Evolutionary conservation across 2,329 filamentous ascomycete genomes (phyloP), one percentile per base, ranked within the genome.

Genomic region (Epichloe amarillans): DNA sequence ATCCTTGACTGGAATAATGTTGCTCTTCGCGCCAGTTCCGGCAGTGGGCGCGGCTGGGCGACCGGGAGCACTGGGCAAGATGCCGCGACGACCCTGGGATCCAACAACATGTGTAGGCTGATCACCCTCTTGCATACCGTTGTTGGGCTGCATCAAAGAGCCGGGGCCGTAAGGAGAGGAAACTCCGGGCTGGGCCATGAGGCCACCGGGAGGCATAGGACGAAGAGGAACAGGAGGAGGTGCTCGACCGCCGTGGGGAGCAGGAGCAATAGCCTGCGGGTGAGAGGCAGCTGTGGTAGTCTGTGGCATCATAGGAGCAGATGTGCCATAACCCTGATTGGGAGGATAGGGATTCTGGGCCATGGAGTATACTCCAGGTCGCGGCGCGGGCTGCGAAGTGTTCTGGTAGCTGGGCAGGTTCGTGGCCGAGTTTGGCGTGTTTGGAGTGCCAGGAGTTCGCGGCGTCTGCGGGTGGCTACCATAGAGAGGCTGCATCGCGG

Each of bases 101-200:
- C 91, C 91, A 50, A 97, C 91, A 46, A 96, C 91, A 63, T 96
- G 91, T 35, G 88, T 93, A 15, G 86, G 87, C 60, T 83, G 80
- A 12, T 83, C 80, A 36, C 67, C 69, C 46, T 79, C 79, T 53
- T 72, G 73, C 53, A 77, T 66, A 59, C 79, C 76, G 58, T 72
- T 71, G 58, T 72, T 74, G 63, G 72, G 77, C 50, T 73, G 71
- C 75, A 82, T 79, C 58, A 79, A 66, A 6, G 72, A 70, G 66
- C 71, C 71, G 54, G 77, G 76, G 49, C 75, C 78, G 60, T 84
- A 86, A 6, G 82, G 78, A 37, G 77, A 79, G 17, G 68, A 68
- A 60, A 82, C 71, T 38, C 75, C 75, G 8, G 72, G 70, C 64
- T 80, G 77, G 26, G 75, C 72, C 69, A 80, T 79, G 52, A 82